Percentiles rank a stretch among this genome's conserved stretches.
phyloP scores from a whole-genome alignment of 805 yeast genomes.

The Kodamaea leandrae region DNA sequence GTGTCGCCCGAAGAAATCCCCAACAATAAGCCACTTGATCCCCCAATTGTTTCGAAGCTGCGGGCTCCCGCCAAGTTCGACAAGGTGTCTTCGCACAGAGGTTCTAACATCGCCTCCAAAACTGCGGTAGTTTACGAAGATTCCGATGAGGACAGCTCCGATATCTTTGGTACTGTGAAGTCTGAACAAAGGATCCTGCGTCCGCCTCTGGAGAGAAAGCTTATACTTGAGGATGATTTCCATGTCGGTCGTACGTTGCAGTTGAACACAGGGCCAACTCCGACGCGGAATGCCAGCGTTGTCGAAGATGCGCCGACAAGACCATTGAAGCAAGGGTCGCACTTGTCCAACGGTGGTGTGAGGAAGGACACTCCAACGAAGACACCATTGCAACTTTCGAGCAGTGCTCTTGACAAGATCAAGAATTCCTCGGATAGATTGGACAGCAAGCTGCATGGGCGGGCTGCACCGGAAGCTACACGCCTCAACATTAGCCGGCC shows the following conservation, averaged over 20 bases:
- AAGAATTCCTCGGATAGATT: background rate
- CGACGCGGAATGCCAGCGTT: background rate
- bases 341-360: too few relatives aligned
- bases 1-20: conserved; percentile 4
- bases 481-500: too few relatives aligned
- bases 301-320: background rate
- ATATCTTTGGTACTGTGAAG: conserved; percentile 1
- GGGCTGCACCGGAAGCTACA: conserved; percentile 1
- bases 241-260: conserved; percentile 5
- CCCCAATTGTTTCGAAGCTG: conserved; percentile 9
- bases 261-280: conserved; percentile 3
- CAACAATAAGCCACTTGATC: conserved; percentile 10
- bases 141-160: conserved; percentile 5
- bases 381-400: background rate
- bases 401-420: background rate
- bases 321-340: too few relatives aligned
- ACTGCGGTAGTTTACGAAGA: conserved; percentile 2
- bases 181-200: background rate
- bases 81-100: conserved; percentile 1
- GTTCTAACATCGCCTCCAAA: conserved; percentile 2
- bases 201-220: conserved; percentile 5
- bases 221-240: conserved; percentile 9
- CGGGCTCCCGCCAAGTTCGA: background rate
- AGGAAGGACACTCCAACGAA: background rate
- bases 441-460: background rate